These are phyloP conservation scores for Xerophyta viscosa DNA, from an alignment of 106 monocot genomes.

Conservation along the genomic window DNA sequence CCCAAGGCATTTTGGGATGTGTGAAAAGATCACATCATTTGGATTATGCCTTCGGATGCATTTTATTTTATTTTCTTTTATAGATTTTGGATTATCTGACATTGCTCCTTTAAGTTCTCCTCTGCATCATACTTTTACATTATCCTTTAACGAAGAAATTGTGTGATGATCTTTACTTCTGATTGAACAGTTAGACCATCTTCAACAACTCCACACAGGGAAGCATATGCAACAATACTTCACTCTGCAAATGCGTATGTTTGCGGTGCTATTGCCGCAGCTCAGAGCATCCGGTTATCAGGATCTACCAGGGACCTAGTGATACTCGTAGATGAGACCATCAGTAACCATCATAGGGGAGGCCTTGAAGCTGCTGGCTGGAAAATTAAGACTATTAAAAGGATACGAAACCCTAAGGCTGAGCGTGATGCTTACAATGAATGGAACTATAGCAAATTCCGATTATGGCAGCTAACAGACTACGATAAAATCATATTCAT, in stretches of 20 bases:
- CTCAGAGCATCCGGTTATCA: conserved; percentile 53
- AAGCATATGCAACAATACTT: conserved; percentile 61
- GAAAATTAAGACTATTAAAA: conserved; percentile 39
- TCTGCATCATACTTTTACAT: no score
- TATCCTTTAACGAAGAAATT: no score
- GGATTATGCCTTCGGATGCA: no score
- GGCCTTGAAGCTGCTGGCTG: conserved; percentile 43
- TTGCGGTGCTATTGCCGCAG: conserved; percentile 56
- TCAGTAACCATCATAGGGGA: conserved; percentile 30
- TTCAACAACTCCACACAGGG: conserved; percentile 17
- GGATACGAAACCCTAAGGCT: conserved; percentile 60
- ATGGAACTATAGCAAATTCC: conserved; percentile 78
- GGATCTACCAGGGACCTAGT: conserved; percentile 56
- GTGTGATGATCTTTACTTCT: no score
- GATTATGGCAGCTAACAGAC: conserved; percentile 61
- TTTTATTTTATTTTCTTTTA: no score
- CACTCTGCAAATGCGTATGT: conserved; percentile 56
- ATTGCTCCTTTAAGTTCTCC: no score
- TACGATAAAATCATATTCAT: conserved; percentile 67
- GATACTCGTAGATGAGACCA: conserved; percentile 49
- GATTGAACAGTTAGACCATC: conserved; percentile 6
- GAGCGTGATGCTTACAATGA: conserved; percentile 46
- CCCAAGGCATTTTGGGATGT: no score
- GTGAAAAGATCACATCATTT: no score
- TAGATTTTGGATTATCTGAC: no score